Evolutionary conservation across 176 grass and related monocot genomes (phyloP), one percentile per base, ranked within the genome.

Genomic region (Elymus sibiricus): DNA sequence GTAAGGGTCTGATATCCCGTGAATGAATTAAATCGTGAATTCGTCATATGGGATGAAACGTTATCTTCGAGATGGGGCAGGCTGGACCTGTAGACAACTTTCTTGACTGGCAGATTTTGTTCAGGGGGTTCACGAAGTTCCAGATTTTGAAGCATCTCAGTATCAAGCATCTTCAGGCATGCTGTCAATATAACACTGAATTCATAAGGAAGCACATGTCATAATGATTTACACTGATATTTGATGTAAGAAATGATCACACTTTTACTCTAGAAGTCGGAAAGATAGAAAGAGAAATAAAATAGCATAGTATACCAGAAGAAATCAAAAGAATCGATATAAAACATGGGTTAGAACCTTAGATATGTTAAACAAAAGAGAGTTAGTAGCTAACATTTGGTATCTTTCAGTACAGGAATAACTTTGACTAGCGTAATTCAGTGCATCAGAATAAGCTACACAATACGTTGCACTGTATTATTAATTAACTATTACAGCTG

Each of bases 1-100:
- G 35, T 49, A 25, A 96, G 94, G 3, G 92, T 89, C 80, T 91
- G 97, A 83, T 92, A 94, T 90, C 94, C 97, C 7, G 92, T 98
- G 82, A 95, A 95, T 16, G 66, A 83, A 79, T 92, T 95, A 87
- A 95, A 98, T 60, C 94, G 88, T 80, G 87, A 42, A 60, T 11
- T 76, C 77, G 83, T 82, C 35, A 25, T 58, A 39, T 63, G 28
- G 6, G 44, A 40, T 78, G 86, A 76, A 53, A 46, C 60, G 78
- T 85, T 83, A 67, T 85, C 87, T 80, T 66, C 79, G 9, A 29
- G 7, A 83, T 84, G 80, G 25, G 43, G 26, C 56, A 82, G 70
- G 65, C 75, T 59, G 62, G 90, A 91, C 92, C 66, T 94, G 79
- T 95, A 95, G 56, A 87, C 17, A 84, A 93, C 91, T 90, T 72